phyloP scores from a whole-genome alignment of 352 stramenopile species.

The Phytophthora parvispora region DNA sequence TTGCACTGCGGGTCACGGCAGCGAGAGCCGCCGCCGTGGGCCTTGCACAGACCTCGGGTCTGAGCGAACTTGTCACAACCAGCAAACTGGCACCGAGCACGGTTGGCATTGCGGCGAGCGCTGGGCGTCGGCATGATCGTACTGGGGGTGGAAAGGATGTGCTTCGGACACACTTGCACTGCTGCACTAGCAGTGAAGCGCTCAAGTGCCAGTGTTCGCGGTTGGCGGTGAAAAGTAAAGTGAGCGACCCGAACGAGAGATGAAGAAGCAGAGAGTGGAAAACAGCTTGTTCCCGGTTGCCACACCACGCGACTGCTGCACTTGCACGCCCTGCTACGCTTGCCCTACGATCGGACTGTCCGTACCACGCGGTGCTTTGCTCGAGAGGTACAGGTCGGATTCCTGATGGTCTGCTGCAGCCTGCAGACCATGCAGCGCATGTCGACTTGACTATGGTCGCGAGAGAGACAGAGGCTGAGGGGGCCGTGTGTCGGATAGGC shows the following conservation, averaged over 20 bases:
- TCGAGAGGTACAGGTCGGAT: constrained; percentile 36
- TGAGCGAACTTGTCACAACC: constrained; percentile 90
- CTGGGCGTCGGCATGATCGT: constrained; percentile 46
- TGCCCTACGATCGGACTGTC: constrained; percentile 41
- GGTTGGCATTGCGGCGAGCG: constrained; percentile 73
- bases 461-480: constrained; percentile 42
- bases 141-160: constrained; percentile 31
- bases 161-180: constrained; percentile 17
- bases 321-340: constrained; percentile 6
- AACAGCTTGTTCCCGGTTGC: constrained; percentile 6
- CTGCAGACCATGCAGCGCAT: too few species aligned
- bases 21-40: constrained; percentile 83
- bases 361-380: constrained; percentile 28
- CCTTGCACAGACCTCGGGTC: constrained; percentile 84
- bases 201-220: constrained; percentile 25
- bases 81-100: constrained; percentile 76
- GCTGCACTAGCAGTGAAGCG: constrained; percentile 11
- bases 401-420: constrained; percentile 27
- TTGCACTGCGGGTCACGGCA: constrained; percentile 82
- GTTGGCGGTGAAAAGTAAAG: constrained; percentile 46
- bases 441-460: constrained; percentile 28
- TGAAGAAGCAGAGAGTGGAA: constrained; percentile 19
- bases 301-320: constrained; percentile 16
- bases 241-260: constrained; percentile 31
- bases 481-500: constrained; percentile 35